Conservation (phyloP, 1,284 basidiomycete species). For the Sphagnurus paluster region DNA sequence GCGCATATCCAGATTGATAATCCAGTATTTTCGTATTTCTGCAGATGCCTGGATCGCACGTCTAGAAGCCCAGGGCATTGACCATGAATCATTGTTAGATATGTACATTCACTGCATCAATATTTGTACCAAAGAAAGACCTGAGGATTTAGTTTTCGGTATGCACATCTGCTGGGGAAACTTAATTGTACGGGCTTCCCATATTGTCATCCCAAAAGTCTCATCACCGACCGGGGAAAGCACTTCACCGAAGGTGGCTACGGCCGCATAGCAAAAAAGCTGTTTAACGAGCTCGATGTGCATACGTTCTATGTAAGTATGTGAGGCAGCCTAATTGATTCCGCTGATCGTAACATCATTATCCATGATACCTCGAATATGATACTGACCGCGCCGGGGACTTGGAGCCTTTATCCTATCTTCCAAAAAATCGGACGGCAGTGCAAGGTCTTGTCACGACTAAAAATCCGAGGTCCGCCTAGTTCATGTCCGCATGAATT, state of each 20-base stretch:
- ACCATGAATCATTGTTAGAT: slow-evolving; percentile 63
- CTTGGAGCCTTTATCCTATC: slow-evolving; percentile 64
- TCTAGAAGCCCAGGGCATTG: slow-evolving; percentile 60
- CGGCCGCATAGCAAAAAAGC: slow-evolving; percentile 67
- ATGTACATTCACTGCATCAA: slow-evolving; percentile 74
- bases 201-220: background rate
- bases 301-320: slow-evolving; percentile 64
- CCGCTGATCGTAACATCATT: slow-evolving; percentile 17
- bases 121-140: slow-evolving; percentile 56
- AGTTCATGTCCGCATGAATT: too few relatives aligned
- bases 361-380: slow-evolving; percentile 64
- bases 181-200: slow-evolving; percentile 48
- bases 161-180: slow-evolving; percentile 82
- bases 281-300: slow-evolving; percentile 74
- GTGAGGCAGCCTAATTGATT: too few relatives aligned
- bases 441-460: slow-evolving; percentile 76
- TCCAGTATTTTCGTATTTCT: slow-evolving; percentile 69
- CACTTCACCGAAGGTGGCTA: slow-evolving; percentile 78
- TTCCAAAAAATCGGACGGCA: slow-evolving; percentile 67
- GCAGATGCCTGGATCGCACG: slow-evolving; percentile 60
- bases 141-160: slow-evolving; percentile 64
- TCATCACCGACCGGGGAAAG: slow-evolving; percentile 46
- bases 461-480: slow-evolving; percentile 61
- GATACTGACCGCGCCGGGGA: slow-evolving; percentile 73
- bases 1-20: slow-evolving; percentile 77